Base-by-base conservation (phyloP, 441 rosid species). In the Erodium moschatum region DNA sequence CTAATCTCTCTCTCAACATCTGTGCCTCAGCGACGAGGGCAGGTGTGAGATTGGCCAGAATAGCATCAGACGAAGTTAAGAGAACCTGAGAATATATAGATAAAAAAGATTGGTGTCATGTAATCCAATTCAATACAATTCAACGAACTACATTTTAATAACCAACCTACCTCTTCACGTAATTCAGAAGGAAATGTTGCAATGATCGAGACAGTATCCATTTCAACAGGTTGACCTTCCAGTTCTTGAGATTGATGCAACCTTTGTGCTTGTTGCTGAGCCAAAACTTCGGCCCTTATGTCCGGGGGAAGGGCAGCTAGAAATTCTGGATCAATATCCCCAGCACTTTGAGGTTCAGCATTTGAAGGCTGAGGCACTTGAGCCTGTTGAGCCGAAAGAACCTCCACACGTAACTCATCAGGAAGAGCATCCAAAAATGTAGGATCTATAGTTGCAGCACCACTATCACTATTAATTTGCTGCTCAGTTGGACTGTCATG, bases 271-370 rank as follows among this genome's bases (percentile, higher is more conserved):
- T 89, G 97, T 73, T 94, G 99, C 82, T 94, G 99, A 35, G 96
- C 96, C 74, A 91, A 75, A 70, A 91, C 99, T 82, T 94, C 99
- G 66, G 95, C 99, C 70, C 97, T 83, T 71, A 94, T 94, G 66
- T 94, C 99, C 16, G 94, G 86, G 62, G 99, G 99, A 80, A 94
- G 99, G n/a, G 99, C 99, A 56, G 97, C 99, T 78, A 94, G 93
- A 81, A 94, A 94, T 75, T 94, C 99, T 5, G 97, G 97, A 84
- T 94, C 99, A 65, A 94, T 94, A 77, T 94, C 99, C 63, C 88
- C 97, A 29, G 87, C 75, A 79, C 72, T 89, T 68, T 86, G 92
- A 64, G 84, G 90, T 65, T 86, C 91, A 74, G 82, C 79, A 77
- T 74, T 84, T 70, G 97, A 79, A 70, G 97, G 96, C 75, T 89